Evolutionary conservation across 2,329 filamentous ascomycete species (phyloP), one percentile per base, ranked within the genome.

Genomic region (Atkinsonella texensis): DNA sequence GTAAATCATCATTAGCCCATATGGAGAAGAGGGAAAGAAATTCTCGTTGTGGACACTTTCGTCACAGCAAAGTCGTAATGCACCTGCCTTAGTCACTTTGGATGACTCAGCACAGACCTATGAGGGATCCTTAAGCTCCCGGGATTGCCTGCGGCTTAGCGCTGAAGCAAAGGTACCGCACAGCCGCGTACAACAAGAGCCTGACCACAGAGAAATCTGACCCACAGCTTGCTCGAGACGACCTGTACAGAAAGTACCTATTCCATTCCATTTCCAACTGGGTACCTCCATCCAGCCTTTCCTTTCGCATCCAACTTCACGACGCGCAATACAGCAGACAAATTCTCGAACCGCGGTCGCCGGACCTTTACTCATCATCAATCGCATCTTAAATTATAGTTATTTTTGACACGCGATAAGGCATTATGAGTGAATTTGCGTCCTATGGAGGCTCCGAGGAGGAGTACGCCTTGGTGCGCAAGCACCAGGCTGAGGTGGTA

Each of bases 391-490:
- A 23, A 41, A 40, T 38, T 15, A 13, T 20, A 31, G 35, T 31
- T 12, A 41, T 45, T 31, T 38, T 43, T 51, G 32, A 53, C 43
- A 33, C 53, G 52, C 41, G 38, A 49, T 53, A 33, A n/a, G 52
- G 54, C 57, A 62, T 56, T 57, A 89, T 89, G 84, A 79, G 80
- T 60, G 85, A 89, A 68, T 84, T 85, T 68, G 72, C 69, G 57
- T 77, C 81, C 62, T 89, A 80, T 66, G 84, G 83, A 61, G 81
- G 82, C 62, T 79, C 81, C 23, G 87, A 91, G 40, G 87, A 91
- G 70, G 87, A 93, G 71, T 88, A 85, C 66, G 79, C 79, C 56
- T 86, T 91, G 71, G 80, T 95, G 62, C 86, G 81, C 71, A 88
- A 87, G 70, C 78, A 91, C 55, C 82, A 86, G 59, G 72, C 74